Evolutionary conservation across 2,329 filamentous ascomycete genomes (phyloP).

Genomic region (Didymella segeticola): DNA sequence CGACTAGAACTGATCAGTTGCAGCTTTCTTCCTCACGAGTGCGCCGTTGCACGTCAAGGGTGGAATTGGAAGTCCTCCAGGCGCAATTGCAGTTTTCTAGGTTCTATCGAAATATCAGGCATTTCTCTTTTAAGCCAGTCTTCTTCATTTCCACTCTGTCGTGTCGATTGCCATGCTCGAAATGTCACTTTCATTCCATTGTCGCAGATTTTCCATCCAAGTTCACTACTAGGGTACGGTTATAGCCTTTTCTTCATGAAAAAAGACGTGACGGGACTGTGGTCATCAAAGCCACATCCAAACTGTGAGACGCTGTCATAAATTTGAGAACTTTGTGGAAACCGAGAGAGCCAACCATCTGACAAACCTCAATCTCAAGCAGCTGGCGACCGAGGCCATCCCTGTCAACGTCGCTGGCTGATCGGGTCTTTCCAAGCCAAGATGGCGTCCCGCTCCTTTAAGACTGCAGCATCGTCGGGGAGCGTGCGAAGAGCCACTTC

Average conservation of each 20-base stretch:
- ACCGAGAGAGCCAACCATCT: neutral
- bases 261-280: too few relatives aligned
- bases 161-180: neutral
- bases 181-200: too few relatives aligned
- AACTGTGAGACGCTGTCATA: too few relatives aligned
- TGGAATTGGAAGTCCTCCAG: constrained; percentile 45
- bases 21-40: constrained; percentile 66
- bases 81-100: constrained; percentile 46
- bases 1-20: neutral
- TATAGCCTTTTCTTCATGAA: too few relatives aligned
- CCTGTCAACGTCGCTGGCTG: neutral
- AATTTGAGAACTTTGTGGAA: too few relatives aligned
- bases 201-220: too few relatives aligned
- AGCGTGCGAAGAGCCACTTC: neutral
- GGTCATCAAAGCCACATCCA: too few relatives aligned
- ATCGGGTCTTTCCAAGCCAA: neutral
- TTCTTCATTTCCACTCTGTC: neutral
- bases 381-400: neutral
- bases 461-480: neutral
- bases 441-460: neutral
- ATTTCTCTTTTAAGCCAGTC: too few relatives aligned
- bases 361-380: too few relatives aligned
- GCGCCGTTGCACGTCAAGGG: constrained; percentile 65
- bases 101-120: neutral
- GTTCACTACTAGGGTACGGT: too few relatives aligned